Evolutionary conservation across 345 rosid genomes (phyloP), one percentile per base, ranked within the genome.

Genomic region (Stellera chamaejasme): DNA sequence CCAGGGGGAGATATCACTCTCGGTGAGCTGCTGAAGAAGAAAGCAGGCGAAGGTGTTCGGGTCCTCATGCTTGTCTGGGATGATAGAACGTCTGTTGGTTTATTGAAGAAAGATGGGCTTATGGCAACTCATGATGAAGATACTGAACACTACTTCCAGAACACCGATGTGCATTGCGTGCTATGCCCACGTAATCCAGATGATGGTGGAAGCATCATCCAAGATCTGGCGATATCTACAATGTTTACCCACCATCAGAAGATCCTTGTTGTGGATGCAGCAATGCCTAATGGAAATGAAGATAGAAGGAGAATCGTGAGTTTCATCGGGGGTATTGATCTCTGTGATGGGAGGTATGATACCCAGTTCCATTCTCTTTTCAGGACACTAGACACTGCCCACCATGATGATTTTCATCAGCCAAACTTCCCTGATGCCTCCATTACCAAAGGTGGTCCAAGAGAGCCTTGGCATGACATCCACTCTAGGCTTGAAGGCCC

Each of bases 241-340:
- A 89, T 93, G 97, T 93, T 93, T 52, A 93, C 99, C 70, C 99
- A 93, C 77, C 99, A 93, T 79, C 97, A 93, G 65, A 93, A 93
- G 84, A 93, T 93, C 63, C 83, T 93, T 59, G 92, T 89, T 55
- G 97, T 93, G 54, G 99, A 93, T 73, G 61, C 77, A 43, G 77
- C 73, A 10, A 62, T 89, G 89, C 99, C 99, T 7, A 79, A 62
- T 60, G 81, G 80, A 48, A 77, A 77, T 43, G 39, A 84, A 13
- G 54, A 78, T 53, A 66, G 67, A 61, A 87, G 96, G 66, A 89
- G 99, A 68, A 75, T 93, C n/a, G 85, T 93, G 71, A 93, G 99
- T 69, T 93, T 84, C 45, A 88, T 93, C 7, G 99, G 99, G 56
- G 99, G 99, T 61, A 69, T 93, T 73, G 99, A 93, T 78, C 94